Conservation (phyloP, 331 rosid genomes). For the Rosa hybrid region DNA sequence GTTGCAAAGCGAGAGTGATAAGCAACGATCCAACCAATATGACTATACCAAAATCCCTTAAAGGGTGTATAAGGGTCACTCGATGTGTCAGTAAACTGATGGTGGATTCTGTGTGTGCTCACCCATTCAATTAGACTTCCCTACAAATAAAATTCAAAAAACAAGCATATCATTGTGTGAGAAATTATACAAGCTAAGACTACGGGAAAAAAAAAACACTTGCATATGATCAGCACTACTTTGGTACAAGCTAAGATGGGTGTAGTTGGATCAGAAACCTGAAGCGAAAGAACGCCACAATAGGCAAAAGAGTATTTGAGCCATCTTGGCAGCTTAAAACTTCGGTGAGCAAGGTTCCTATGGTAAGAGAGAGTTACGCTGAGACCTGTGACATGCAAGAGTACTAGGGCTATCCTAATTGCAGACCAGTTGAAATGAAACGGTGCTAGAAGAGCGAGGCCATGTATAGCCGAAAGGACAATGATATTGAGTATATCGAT, state of each 20-base stretch:
- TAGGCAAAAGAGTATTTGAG: neutral
- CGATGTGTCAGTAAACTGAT: neutral
- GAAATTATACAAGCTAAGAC: no score
- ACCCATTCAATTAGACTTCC: constrained; percentile 1
- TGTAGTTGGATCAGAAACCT: neutral
- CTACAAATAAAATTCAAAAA: neutral
- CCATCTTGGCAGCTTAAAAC: neutral
- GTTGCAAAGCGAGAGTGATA: neutral
- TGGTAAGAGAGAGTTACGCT: neutral
- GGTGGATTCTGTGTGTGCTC: neutral
- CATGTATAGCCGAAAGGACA: neutral
- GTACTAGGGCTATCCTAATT: neutral
- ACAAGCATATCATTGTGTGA: neutral
- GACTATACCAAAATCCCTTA: neutral
- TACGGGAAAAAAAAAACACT: no score
- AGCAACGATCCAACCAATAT: neutral
- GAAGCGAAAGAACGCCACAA: neutral
- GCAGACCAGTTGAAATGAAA: neutral
- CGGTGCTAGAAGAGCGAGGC: neutral
- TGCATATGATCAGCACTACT: no score
- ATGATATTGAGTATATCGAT: neutral
- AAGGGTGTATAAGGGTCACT: neutral
- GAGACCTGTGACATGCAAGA: neutral
- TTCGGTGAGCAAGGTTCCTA: neutral
- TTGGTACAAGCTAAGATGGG: neutral